phyloP scores from a whole-genome alignment of 2,329 filamentous ascomycete species.

The Cercospora sp. region DNA sequence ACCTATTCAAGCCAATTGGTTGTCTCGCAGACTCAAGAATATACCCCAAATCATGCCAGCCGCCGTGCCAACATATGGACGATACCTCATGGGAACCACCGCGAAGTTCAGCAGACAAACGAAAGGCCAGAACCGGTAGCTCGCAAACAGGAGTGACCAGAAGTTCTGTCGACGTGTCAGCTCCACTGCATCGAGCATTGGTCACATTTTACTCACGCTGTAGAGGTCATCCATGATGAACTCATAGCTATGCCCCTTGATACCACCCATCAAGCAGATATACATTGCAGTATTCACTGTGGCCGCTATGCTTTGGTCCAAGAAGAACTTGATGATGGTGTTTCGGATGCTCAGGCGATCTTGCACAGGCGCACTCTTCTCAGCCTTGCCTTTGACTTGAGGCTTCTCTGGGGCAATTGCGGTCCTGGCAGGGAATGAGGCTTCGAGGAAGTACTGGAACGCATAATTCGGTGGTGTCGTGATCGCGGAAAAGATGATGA shows the following conservation, averaged over 20 bases:
- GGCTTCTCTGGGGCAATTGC: background rate
- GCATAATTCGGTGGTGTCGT: background rate
- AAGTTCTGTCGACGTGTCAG: background rate
- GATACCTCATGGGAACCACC: background rate
- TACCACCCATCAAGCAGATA: slow-evolving; percentile 2
- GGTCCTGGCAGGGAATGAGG: background rate
- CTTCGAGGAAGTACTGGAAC: background rate
- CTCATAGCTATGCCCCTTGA: background rate
- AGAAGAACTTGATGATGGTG: slow-evolving; percentile 5
- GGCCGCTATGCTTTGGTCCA: slow-evolving; percentile 3
- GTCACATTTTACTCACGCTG: background rate
- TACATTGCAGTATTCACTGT: slow-evolving; percentile 1
- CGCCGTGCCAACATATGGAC: background rate
- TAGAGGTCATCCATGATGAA: background rate
- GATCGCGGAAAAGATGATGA: background rate
- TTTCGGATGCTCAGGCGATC: background rate
- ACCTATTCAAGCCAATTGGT: background rate
- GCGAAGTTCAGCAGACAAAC: slow-evolving; percentile 6
- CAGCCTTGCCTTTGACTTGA: background rate
- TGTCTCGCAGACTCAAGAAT: background rate
- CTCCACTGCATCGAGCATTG: background rate
- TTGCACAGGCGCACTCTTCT: background rate
- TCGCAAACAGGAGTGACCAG: background rate
- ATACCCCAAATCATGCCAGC: slow-evolving; percentile 3
- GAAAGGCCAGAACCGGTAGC: slow-evolving; percentile 7